Evolutionary conservation across 441 rosid species (phyloP).

Genomic region (Eruca vesicaria): DNA sequence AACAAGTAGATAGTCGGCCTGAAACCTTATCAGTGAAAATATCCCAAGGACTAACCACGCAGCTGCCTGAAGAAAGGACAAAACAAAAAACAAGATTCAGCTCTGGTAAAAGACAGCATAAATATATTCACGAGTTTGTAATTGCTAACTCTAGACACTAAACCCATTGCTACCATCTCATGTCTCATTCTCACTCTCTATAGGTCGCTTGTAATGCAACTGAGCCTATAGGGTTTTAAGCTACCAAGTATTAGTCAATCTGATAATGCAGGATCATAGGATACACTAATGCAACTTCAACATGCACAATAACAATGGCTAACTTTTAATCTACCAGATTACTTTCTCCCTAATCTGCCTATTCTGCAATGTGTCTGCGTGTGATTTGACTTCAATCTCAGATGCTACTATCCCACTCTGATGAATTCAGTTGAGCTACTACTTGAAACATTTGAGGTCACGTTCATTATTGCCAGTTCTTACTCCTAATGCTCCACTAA

Average conservation of each 20-base stretch:
- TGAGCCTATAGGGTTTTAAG: not conserved
- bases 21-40: slow-evolving; percentile 88
- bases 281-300: slow-evolving; percentile 4
- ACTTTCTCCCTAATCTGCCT: not conserved
- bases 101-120: not conserved
- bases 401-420: not conserved
- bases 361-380: not conserved
- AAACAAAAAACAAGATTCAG: not conserved
- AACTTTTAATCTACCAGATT: not conserved
- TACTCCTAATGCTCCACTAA: not conserved
- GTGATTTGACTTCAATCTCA: slow-evolving; percentile 10
- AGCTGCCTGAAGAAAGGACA: slow-evolving; percentile 54
- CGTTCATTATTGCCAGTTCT: slow-evolving; percentile 7
- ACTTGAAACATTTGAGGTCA: not conserved
- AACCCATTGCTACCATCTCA: slow-evolving; percentile 18
- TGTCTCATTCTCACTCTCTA: slow-evolving; percentile 9
- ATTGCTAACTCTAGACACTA: not conserved
- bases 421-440: too few species aligned
- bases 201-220: not conserved
- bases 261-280: not conserved
- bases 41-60: slow-evolving; percentile 88
- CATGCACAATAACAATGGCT: not conserved
- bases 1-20: slow-evolving; percentile 96
- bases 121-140: not conserved
- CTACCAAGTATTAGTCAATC: slow-evolving; percentile 10